Evolutionary conservation across 768 basidiomycete species (phyloP), one percentile per base, ranked within the genome.

Genomic region (Dentipellis sp.): DNA sequence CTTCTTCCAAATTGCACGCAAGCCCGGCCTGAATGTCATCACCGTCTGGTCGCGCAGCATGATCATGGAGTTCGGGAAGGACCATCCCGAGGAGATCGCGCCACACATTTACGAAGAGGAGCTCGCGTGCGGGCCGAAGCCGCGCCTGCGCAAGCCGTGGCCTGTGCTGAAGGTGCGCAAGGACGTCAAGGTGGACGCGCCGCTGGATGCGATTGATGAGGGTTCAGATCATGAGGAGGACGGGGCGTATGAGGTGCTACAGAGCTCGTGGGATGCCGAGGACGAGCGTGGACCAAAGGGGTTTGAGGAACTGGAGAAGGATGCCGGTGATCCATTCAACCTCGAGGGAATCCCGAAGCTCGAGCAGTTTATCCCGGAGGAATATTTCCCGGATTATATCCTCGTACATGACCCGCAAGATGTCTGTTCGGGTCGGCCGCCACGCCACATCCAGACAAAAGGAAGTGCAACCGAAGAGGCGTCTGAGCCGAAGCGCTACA

Each of bases 31-130:
- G 34, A 63, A 67, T 52, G 58, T 64, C n/a, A 46, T 69, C 19
- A 66, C 68, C 36, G 59, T 65, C 49, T 73, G 67, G 65, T 68
- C 70, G 21, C 65, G 69, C 40, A 71, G 68, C 58, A 71, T 71
- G 69, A 63, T 73, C 52, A 56, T 65, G 45, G 66, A 64, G 53
- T 60, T 60, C 42, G 68, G 67, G 14, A 69, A 71, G 54, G 63
- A 66, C 53, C 67, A 65, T 46, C 50, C 35, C 16, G 29, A 29
- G 4, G 37, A 52, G 36, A 36, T 58, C 16, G n/a, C 49, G n/a
- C n/a, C 17, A n/a, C 16, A 19, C n/a, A 16, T n/a, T 8, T 16
- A 16, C 5, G 42, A 45, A 19, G 42, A 45, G 42, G 42, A 14
- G 11, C 42, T 45, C 1, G 16, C n/a, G 42, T 8, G 19, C n/a